These are phyloP conservation scores for Symbiodinium natans DNA, from an alignment of 73 alveolate genomes.

Conservation along the genomic window DNA sequence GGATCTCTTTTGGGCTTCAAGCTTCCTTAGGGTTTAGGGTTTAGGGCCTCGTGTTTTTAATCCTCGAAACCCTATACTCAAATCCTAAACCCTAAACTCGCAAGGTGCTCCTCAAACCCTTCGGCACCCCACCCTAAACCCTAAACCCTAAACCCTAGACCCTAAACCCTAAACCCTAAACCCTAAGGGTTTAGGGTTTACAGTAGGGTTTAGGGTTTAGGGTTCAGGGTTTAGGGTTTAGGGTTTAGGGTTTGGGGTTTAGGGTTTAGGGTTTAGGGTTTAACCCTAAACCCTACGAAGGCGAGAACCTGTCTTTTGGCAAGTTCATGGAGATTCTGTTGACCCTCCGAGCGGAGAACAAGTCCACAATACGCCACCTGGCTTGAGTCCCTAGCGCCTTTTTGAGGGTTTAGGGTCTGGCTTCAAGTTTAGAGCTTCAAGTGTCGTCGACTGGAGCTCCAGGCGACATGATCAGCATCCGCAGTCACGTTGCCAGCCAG, in stretches of 20 bases:
- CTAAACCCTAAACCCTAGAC: neutral
- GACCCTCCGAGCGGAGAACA: slow-evolving; percentile 48
- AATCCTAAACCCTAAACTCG: too few species aligned
- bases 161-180: too few species aligned
- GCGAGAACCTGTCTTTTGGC: neutral
- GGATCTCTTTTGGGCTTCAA: too few species aligned
- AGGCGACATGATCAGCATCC: slow-evolving; percentile 39
- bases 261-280: too few species aligned
- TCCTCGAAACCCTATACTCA: too few species aligned
- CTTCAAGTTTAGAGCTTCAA: neutral
- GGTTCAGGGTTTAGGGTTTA: too few species aligned
- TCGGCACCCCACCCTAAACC: neutral
- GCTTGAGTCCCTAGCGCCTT: too few species aligned
- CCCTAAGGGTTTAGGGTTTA: too few species aligned
- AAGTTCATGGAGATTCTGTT: slow-evolving; percentile 53
- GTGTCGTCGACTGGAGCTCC: neutral
- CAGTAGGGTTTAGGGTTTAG: too few species aligned
- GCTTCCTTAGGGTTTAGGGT: neutral
- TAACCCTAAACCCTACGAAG: neutral
- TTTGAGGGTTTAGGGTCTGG: too few species aligned
- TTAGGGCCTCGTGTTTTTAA: neutral
- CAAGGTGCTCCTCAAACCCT: too few species aligned
- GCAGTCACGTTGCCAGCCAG: slow-evolving; percentile 18
- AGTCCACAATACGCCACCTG: slow-evolving; percentile 1
- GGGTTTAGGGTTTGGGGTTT: too few species aligned